These are phyloP conservation scores for Elsinoe ampelina DNA, from an alignment of 2,329 filamentous ascomycete genomes.

Conservation along the genomic window DNA sequence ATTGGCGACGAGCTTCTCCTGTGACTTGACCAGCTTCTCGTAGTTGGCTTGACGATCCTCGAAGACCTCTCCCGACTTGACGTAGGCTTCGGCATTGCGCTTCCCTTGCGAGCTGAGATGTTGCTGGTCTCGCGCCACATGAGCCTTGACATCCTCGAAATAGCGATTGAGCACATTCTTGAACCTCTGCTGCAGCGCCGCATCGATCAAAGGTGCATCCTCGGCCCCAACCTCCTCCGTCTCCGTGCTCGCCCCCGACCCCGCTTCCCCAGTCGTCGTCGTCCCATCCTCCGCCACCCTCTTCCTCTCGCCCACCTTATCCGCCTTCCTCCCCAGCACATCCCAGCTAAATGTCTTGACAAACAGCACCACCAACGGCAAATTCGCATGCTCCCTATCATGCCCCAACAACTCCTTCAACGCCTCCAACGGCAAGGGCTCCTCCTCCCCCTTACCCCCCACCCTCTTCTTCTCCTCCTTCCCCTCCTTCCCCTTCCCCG, in stretches of 20 bases:
- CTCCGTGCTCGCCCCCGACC: conserved; percentile 43
- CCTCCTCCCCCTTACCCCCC: conserved; percentile 51
- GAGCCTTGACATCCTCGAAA: conserved; percentile 83
- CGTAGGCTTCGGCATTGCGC: conserved; percentile 94
- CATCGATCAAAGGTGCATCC: conserved; percentile 64
- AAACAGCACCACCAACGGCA: conserved; percentile 87
- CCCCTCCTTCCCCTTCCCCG: conserved; percentile 49
- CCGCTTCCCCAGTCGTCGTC: conserved; percentile 43
- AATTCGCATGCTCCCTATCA: conserved; percentile 82
- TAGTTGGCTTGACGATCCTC: conserved; percentile 94
- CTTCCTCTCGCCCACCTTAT: conserved; percentile 69
- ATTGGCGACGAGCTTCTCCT: conserved; percentile 83
- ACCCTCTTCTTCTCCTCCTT: conserved; percentile 51
- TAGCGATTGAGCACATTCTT: conserved; percentile 77
- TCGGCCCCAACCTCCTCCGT: conserved; percentile 41
- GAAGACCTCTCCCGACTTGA: conserved; percentile 96
- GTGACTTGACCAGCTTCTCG: conserved; percentile 83
- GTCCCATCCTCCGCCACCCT: conserved; percentile 71
- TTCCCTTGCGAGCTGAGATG: conserved; percentile 76
- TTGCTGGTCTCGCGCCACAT: conserved; percentile 86
- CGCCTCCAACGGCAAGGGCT: conserved; percentile 95
- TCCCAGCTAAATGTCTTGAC: conserved; percentile 97
- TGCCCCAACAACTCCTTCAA: conserved; percentile 91
- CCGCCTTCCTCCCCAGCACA: conserved; percentile 68
- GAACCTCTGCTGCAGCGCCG: conserved; percentile 77